Base-by-base conservation (phyloP, 2,329 filamentous ascomycete species). In the Talaromyces sp. region DNA sequence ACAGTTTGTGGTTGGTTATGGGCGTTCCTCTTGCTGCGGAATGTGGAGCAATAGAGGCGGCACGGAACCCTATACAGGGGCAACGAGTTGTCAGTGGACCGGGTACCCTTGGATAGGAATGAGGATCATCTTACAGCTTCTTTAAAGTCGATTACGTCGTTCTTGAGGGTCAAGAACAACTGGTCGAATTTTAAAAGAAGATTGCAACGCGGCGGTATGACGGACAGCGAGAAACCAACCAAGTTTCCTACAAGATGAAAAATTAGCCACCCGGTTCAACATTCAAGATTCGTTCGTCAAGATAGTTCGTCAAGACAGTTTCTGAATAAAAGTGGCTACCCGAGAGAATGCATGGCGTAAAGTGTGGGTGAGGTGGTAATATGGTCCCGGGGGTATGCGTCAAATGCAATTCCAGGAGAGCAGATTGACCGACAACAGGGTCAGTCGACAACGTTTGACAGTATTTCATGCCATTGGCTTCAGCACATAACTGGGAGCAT, bases 51-150 rank as follows among this genome's bases (percentile, higher is more conserved):
- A 57, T 62, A 69, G 68, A 70, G 57, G 36, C 66, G 73, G 71
- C 68, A 68, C 74, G 70, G 69, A 74, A 74, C 72, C 74, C 74
- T 76, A 74, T 71, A 68, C 67, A 76, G 72, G 75, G 73, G 70
- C 67, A 68, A 67, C 69, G 68, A 67, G 75, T 70, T 67, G 72
- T 75, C 72, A 75, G 73, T 72, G 72, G 69, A 67, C 65, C 54
- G 64, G 62, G 64, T 60, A 57, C 68, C 66, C 68, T 68, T 65
- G 66, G 67, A 69, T 60, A 69, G 69, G 59, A 66, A 67, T 57
- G 57, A 68, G 72, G 70, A 68, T 64, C 64, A 63, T 57, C 64
- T 60, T 66, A 76, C 75, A 65, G 72, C 75, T 73, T 72, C 66
- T 67, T 69, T 63, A 69, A 61, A 64, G 68, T 66, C 66, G 68